Evolutionary conservation across 148 eudicot genomes (phyloP).

Genomic region (Amaranthus cruentus): DNA sequence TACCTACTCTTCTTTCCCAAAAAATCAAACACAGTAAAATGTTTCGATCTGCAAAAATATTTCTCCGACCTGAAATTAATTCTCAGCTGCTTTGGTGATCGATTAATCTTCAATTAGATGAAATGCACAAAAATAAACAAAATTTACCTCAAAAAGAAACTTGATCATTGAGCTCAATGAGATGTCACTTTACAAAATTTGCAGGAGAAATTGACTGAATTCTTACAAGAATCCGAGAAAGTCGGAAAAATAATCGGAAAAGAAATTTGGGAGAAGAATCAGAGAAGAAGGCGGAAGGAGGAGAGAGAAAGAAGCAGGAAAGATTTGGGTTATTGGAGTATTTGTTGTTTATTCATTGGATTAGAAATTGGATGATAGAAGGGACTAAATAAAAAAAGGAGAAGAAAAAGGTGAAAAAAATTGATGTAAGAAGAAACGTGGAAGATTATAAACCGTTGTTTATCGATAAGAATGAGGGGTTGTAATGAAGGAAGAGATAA

Average conservation of each 20-base stretch:
- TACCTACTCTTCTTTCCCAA: no score
- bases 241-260: slow-evolving; percentile 15
- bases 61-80: no score
- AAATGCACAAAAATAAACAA: not conserved
- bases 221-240: not conserved
- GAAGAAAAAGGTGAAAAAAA: not conserved
- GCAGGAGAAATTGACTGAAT: no score
- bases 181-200: no score
- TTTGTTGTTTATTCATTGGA: slow-evolving; percentile 35
- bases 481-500: slow-evolving; percentile 4
- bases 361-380: slow-evolving; percentile 2
- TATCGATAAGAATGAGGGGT: slow-evolving; percentile 33
- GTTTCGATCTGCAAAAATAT: no score
- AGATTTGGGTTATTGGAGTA: slow-evolving; percentile 1
- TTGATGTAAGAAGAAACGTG: slow-evolving; percentile 27
- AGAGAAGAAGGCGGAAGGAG: not conserved
- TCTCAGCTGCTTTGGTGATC: no score
- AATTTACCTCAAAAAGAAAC: no score
- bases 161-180: no score
- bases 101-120: no score
- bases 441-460: slow-evolving; percentile 26
- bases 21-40: no score
- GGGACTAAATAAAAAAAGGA: slow-evolving; percentile 27
- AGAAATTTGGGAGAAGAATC: slow-evolving; percentile 6
- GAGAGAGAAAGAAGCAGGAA: not conserved